Percentiles rank a stretch among this genome's conserved stretches.
Evolutionary conservation across 495 filamentous ascomycete genomes (phyloP).

Genomic region (Penicillium maclennaniae): DNA sequence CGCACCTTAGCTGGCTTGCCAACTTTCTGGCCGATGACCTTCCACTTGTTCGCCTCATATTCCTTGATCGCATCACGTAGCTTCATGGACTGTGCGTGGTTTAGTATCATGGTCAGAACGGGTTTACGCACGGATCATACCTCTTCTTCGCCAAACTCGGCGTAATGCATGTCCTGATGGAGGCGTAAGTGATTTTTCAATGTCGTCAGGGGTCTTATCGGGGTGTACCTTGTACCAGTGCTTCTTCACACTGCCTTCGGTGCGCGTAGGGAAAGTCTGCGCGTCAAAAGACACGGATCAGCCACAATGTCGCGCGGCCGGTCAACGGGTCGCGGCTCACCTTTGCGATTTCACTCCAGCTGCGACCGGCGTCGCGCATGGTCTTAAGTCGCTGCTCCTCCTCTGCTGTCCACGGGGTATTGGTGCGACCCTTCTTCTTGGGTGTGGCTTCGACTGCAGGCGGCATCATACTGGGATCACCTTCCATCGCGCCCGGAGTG

Average conservation of each 20-base stretch:
- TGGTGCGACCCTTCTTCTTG: slow-evolving; percentile 88
- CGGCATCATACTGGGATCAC: slow-evolving; percentile 27
- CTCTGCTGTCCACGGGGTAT: slow-evolving; percentile 94
- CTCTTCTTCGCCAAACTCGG: slow-evolving; percentile 98
- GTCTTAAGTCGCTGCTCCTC: slow-evolving; percentile 89
- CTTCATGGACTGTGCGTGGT: slow-evolving; percentile 62
- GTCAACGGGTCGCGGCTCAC: slow-evolving; percentile 37
- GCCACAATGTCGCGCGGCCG: not conserved
- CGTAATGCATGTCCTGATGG: slow-evolving; percentile 92
- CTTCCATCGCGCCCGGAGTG: slow-evolving; percentile 27
- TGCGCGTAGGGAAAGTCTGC: slow-evolving; percentile 86
- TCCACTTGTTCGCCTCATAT: slow-evolving; percentile 98
- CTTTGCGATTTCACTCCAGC: slow-evolving; percentile 98
- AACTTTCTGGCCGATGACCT: slow-evolving; percentile 90
- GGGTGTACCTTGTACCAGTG: slow-evolving; percentile 92
- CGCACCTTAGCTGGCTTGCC: slow-evolving; percentile 94
- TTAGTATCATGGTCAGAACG: slow-evolving; percentile 26
- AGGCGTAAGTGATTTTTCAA: not conserved
- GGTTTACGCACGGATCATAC: slow-evolving; percentile 46
- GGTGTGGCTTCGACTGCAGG: slow-evolving; percentile 50
- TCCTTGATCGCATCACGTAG: slow-evolving; percentile 94
- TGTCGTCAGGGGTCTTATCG: not conserved
- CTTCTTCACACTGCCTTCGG: slow-evolving; percentile 98
- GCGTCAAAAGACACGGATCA: slow-evolving; percentile 21
- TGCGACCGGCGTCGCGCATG: slow-evolving; percentile 89